Conservation (phyloP, 139 green algal species). For the Gonium pectorale region DNA sequence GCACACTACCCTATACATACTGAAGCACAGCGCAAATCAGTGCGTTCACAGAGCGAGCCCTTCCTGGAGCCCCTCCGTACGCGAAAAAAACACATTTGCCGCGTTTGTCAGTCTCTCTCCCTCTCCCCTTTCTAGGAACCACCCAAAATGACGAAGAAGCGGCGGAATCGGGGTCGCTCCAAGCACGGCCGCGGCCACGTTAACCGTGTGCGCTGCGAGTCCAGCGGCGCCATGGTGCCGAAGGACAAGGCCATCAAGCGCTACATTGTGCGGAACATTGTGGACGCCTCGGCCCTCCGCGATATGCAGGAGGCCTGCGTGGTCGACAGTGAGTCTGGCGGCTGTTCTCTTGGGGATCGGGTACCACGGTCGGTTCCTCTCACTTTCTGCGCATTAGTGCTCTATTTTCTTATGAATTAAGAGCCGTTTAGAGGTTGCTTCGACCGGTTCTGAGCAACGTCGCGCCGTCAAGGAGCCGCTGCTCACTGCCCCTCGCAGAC, state of each 20-base stretch:
- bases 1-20: too few species aligned
- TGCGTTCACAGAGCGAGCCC: too few species aligned
- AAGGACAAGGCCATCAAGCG: conserved; percentile 99
- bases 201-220: conserved; percentile 94
- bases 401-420: too few species aligned
- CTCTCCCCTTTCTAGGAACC: conserved; percentile 43
- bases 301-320: conserved; percentile 98
- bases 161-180: conserved; percentile 85
- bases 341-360: background rate
- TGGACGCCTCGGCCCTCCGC: conserved; percentile 97
- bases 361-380: background rate
- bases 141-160: conserved; percentile 91
- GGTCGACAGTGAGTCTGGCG: conserved; percentile 81
- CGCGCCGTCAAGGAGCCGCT: too few species aligned
- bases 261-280: conserved; percentile 98
- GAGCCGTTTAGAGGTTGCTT: too few species aligned
- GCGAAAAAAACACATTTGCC: too few species aligned
- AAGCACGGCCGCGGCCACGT: conserved; percentile 94
- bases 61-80: too few species aligned
- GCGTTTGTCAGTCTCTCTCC: too few species aligned
- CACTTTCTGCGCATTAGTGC: too few species aligned
- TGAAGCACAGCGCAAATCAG: too few species aligned
- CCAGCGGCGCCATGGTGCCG: conserved; percentile 93
- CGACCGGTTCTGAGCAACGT: too few species aligned
- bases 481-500: conserved; percentile 58